phyloP scores from a whole-genome alignment of 2,329 filamentous ascomycete species.

The Aspergillus pseudoterreus region DNA sequence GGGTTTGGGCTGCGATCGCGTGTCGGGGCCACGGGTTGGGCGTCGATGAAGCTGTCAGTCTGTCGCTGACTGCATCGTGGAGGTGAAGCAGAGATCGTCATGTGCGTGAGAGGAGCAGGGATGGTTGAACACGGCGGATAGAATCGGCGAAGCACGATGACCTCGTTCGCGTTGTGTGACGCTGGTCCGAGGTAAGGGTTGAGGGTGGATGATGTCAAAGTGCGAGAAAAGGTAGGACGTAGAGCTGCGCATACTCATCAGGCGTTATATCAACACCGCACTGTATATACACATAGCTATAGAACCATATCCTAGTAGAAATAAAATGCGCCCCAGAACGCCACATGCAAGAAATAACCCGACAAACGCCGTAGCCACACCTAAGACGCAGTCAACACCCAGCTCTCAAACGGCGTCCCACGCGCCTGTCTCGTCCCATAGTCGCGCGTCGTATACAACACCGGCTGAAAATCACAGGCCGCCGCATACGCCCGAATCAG shows the following conservation, averaged over 20 bases:
- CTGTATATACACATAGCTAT: background rate
- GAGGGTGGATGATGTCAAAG: background rate
- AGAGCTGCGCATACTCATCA: too few species aligned
- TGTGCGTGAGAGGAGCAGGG: background rate
- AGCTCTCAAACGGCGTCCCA: conserved; percentile 41
- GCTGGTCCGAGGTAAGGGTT: background rate
- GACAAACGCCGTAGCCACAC: background rate
- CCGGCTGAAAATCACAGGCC: conserved; percentile 40
- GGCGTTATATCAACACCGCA: too few species aligned
- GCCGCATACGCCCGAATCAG: conserved; percentile 39
- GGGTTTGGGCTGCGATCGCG: background rate
- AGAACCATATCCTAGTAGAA: background rate
- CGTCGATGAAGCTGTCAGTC: background rate
- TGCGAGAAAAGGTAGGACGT: too few species aligned
- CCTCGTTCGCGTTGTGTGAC: background rate
- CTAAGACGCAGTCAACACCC: conserved; percentile 26
- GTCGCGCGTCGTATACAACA: conserved; percentile 26
- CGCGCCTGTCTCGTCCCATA: conserved; percentile 29
- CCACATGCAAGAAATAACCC: background rate
- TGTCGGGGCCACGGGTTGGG: background rate
- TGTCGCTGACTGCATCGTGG: background rate
- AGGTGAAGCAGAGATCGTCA: background rate
- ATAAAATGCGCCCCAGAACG: too few species aligned
- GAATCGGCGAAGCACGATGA: background rate
- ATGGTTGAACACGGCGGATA: background rate